Percentiles rank a stretch among this genome's conserved stretches.
These are phyloP conservation scores for Candida tetrigidarum DNA, from an alignment of 1,139 yeast species.

Conservation along the genomic window DNA sequence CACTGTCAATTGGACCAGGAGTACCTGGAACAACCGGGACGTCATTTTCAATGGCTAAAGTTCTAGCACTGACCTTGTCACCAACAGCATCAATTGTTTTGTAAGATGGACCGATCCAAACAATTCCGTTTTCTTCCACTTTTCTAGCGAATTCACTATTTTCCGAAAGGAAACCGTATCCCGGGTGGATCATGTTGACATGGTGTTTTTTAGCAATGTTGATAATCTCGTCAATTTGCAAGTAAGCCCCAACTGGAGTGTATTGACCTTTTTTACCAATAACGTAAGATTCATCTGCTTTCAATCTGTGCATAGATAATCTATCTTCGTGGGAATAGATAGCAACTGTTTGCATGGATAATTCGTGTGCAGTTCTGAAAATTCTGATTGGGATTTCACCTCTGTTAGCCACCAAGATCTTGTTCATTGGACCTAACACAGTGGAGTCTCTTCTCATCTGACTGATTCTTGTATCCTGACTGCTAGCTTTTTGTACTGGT, in stretches of 20 bases:
- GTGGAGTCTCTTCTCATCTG: conserved; percentile 66
- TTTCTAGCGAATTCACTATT: conserved; percentile 93
- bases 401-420: conserved; percentile 90
- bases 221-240: conserved; percentile 95
- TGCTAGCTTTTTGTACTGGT: conserved; percentile 17
- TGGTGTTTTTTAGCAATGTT: conserved; percentile 84
- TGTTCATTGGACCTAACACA: conserved; percentile 67
- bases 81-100: conserved; percentile 95
- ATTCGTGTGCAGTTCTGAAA: conserved; percentile 97
- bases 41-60: conserved; percentile 74
- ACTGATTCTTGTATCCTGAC: conserved; percentile 34
- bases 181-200: conserved; percentile 98
- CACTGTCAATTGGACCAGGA: conserved; percentile 90
- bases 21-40: conserved; percentile 99
- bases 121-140: conserved; percentile 89
- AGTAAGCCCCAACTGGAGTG: conserved; percentile 95
- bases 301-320: conserved; percentile 90
- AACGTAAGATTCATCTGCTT: conserved; percentile 91
- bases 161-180: conserved; percentile 95
- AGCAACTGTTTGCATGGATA: conserved; percentile 97
- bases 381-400: conserved; percentile 93
- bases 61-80: conserved; percentile 95
- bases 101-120: conserved; percentile 96
- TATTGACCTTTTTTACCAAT: conserved; percentile 89
- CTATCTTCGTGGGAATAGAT: conserved; percentile 97